A percentile compares a stretch with the other conserved stretches of the same genome.
Conservation (phyloP, 1,284 basidiomycete species). For the Puccinia coronata region DNA sequence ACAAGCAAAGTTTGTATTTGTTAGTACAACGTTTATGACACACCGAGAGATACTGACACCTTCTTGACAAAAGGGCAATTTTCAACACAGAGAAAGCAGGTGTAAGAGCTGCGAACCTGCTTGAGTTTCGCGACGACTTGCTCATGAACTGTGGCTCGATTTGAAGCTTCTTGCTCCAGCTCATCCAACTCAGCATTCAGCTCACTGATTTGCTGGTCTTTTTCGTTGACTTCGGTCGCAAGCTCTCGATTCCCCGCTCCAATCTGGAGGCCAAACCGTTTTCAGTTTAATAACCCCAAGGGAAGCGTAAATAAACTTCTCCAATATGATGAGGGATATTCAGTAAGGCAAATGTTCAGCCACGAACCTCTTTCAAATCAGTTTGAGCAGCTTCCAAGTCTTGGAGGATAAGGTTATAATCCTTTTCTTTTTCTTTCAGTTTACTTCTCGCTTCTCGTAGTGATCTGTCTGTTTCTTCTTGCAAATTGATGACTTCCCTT, state of each 20-base stretch:
- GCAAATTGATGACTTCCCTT: conserved; percentile 69
- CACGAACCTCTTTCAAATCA: conserved; percentile 72
- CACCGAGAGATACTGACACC: background rate
- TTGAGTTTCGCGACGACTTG: conserved; percentile 73
- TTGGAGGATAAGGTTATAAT: conserved; percentile 70
- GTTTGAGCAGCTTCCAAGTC: conserved; percentile 70
- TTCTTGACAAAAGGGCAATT: conserved; percentile 9
- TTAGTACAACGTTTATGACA: conserved; percentile 17
- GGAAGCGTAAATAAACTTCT: too few relatives aligned
- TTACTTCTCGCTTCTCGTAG: conserved; percentile 66
- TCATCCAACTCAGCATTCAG: conserved; percentile 61
- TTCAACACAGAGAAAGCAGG: too few relatives aligned
- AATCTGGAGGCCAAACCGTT: conserved; percentile 62
- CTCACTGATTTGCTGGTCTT: conserved; percentile 55
- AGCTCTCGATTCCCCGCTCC: conserved; percentile 63
- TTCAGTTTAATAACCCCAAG: background rate
- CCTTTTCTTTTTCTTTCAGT: conserved; percentile 70
- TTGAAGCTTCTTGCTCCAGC: conserved; percentile 66
- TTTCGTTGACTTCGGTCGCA: conserved; percentile 65
- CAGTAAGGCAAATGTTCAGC: background rate
- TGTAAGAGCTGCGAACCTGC: conserved; percentile 64
- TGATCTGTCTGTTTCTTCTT: conserved; percentile 70
- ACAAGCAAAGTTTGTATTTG: background rate
- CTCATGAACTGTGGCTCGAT: conserved; percentile 72
- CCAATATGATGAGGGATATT: too few relatives aligned